Percentiles rank a stretch among this genome's conserved stretches.
These are phyloP conservation scores for Ophiognomonia clavigignenti-juglandacearum DNA, from an alignment of 2,329 filamentous ascomycete genomes.

Conservation along the genomic window DNA sequence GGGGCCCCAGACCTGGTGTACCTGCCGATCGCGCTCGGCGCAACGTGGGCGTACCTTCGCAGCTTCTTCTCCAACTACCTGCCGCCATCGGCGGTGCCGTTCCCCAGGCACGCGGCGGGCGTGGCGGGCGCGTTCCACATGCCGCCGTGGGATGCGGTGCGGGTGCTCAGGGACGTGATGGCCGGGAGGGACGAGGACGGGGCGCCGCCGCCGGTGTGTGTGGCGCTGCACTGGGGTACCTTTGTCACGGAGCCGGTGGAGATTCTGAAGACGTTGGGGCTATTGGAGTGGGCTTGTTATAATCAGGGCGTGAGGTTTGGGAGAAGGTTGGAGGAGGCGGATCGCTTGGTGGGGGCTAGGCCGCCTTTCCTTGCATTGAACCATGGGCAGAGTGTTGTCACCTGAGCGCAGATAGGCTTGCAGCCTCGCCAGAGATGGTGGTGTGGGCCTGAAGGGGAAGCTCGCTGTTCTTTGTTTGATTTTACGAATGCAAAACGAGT, in stretches of 20 bases:
- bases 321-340: slow-evolving; percentile 7
- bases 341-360: background rate
- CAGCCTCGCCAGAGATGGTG: no score
- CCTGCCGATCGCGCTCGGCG: slow-evolving; percentile 22
- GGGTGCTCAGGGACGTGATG: slow-evolving; percentile 20
- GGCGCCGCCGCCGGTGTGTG: slow-evolving; percentile 14
- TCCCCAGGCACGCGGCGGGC: slow-evolving; percentile 20
- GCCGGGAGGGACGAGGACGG: background rate
- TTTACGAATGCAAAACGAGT: no score
- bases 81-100: slow-evolving; percentile 20
- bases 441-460: background rate
- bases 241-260: slow-evolving; percentile 23
- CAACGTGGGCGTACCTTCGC: slow-evolving; percentile 22
- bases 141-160: slow-evolving; percentile 25
- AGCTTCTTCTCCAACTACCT: slow-evolving; percentile 19
- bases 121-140: slow-evolving; percentile 22
- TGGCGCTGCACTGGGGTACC: slow-evolving; percentile 25
- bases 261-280: slow-evolving; percentile 21
- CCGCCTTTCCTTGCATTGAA: slow-evolving; percentile 17
- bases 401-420: no score
- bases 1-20: slow-evolving; percentile 20
- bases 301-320: slow-evolving; percentile 20
- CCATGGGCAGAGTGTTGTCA: slow-evolving; percentile 18
- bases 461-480: no score
- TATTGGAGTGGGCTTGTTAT: slow-evolving; percentile 23